These are phyloP conservation scores for Nadsonia fulvescens DNA, from an alignment of 805 yeast species.

Conservation along the genomic window DNA sequence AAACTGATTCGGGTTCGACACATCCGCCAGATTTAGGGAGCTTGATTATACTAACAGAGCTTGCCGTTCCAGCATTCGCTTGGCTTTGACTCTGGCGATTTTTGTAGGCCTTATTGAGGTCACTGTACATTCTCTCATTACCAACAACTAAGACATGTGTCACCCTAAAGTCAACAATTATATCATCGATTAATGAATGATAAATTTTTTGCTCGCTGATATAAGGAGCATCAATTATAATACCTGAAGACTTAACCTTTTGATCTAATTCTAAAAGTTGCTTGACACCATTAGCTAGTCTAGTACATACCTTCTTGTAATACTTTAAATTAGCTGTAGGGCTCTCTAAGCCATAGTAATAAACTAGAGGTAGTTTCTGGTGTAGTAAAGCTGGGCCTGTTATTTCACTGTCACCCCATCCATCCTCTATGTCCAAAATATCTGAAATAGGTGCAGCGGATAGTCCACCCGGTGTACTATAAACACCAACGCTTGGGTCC, in stretches of 20 bases:
- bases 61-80: constrained; percentile 2
- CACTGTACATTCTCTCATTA: constrained; percentile 49
- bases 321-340: constrained; percentile 37
- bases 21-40: constrained; percentile 62
- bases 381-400: constrained; percentile 32
- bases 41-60: constrained; percentile 30
- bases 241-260: constrained; percentile 29
- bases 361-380: constrained; percentile 80
- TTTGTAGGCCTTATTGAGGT: constrained; percentile 30
- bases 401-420: constrained; percentile 62
- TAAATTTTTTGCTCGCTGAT: constrained; percentile 31
- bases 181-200: constrained; percentile 29
- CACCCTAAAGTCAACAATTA: constrained; percentile 42
- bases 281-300: constrained; percentile 30
- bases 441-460: constrained; percentile 76
- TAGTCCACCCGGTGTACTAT: constrained; percentile 65
- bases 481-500: constrained; percentile 56
- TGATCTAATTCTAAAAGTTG: constrained; percentile 33
- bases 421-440: constrained; percentile 55
- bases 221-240: constrained; percentile 61
- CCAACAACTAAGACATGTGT: constrained; percentile 55
- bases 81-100: too few species aligned
- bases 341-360: constrained; percentile 55
- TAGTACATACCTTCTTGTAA: constrained; percentile 31
- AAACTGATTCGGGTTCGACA: constrained; percentile 54